Evolutionary conservation across 768 basidiomycete genomes (phyloP), one percentile per base, ranked within the genome.

Genomic region (Auriculariales sp.): DNA sequence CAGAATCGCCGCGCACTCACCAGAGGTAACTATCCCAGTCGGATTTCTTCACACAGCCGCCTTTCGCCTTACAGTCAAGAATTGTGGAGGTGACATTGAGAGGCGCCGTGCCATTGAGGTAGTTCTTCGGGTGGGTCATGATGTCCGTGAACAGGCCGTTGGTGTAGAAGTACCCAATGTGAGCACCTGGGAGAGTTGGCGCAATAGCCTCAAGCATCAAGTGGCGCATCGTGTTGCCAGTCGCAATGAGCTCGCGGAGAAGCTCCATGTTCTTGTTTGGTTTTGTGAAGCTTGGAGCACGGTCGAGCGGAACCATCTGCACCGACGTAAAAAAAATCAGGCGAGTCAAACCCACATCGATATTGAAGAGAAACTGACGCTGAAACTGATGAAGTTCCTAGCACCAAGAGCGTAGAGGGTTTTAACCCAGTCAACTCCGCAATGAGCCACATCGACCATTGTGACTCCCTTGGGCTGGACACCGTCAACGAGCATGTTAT

Each of bases 351-450:
- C n/a, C n/a, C n/a, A n/a, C n/a, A n/a, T n/a, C n/a, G 31, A 32
- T 25, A 47, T 3, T 22, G n/a, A 15, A 2, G 4, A 34, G 10
- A 27, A 31, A 3, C 52, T 48, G 30, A 54, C 52, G 55, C 81
- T 82, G 53, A 79, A 77, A 65, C 81, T 77, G 48, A 83, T 59
- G 57, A 83, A 81, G 55, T 83, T 79, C 42, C 79, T 67, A 2
- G 77, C 80, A 4, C 81, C 81, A 46, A 61, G 68, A 10, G 70
- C 58, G 56, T 81, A 79, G 30, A 83, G 57, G 1, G 64, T 64
- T 53, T 69, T 73, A 24, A 83, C 67, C 72, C 76, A 81, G 39
- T 77, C 71, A 3, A 81, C 63, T 59, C 74, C 75, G 56, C 81
- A 82, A 14, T 58, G 57, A n/a, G 72, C 68, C 0, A 78, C 76